Percentiles rank a stretch among this genome's conserved stretches.
These are phyloP conservation scores for Myxozyma vanderwaltii DNA, from an alignment of 805 yeast species.

Conservation along the genomic window DNA sequence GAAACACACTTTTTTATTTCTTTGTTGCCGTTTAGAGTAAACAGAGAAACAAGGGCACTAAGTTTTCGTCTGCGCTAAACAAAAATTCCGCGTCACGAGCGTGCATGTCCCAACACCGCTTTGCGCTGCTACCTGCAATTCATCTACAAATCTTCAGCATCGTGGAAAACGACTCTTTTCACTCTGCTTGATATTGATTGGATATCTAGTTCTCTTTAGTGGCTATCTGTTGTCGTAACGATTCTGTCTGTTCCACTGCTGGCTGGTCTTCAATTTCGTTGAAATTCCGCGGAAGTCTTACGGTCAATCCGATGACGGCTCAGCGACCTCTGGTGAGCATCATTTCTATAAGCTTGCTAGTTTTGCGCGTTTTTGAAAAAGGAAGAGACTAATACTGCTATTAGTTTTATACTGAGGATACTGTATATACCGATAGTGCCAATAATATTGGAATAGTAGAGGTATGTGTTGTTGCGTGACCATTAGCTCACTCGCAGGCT, in stretches of 20 bases:
- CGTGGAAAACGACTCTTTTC: too few species aligned
- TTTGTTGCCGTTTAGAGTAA: too few species aligned
- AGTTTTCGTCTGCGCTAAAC: too few species aligned
- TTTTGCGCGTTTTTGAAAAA: neutral
- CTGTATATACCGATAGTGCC: conserved; percentile 21
- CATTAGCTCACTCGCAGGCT: too few species aligned
- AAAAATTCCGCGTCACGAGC: too few species aligned
- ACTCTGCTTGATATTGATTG: too few species aligned
- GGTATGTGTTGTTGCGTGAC: conserved; percentile 11
- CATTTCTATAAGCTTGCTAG: neutral
- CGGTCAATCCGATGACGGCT: conserved; percentile 11
- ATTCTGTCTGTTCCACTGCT: neutral
- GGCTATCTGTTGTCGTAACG: neutral
- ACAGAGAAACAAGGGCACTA: too few species aligned
- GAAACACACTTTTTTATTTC: too few species aligned
- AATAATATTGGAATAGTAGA: conserved; percentile 27
- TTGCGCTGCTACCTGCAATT: too few species aligned
- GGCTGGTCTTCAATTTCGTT: neutral
- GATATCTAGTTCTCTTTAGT: too few species aligned
- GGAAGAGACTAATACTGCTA: neutral
- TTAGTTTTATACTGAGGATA: conserved; percentile 31
- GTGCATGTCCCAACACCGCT: too few species aligned
- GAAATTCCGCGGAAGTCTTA: neutral
- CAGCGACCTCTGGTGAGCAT: conserved; percentile 7
- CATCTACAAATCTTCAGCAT: too few species aligned